phyloP scores from a whole-genome alignment of 2,329 filamentous ascomycete genomes.

The Davidsoniella virescens region DNA sequence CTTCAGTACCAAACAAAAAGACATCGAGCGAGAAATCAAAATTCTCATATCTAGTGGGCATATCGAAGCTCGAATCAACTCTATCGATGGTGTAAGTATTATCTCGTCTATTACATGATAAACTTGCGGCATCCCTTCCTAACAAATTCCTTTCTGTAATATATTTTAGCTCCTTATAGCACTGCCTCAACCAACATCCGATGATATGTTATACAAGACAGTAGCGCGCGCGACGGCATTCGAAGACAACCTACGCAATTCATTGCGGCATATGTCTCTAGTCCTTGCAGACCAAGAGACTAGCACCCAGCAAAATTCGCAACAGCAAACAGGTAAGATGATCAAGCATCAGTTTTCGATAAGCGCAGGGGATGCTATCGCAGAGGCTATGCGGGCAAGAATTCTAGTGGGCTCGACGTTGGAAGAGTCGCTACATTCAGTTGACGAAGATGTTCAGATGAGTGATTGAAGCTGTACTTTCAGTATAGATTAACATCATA shows the following conservation, averaged over 20 bases:
- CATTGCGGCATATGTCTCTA: slow-evolving; percentile 1
- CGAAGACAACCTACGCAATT: slow-evolving; percentile 1
- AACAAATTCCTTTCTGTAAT: not conserved
- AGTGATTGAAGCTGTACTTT: too few species aligned
- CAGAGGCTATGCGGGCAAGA: too few species aligned
- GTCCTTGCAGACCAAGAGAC: not conserved
- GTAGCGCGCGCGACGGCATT: not conserved
- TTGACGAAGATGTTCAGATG: too few species aligned
- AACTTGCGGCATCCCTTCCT: too few species aligned
- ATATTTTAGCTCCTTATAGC: slow-evolving; percentile 10
- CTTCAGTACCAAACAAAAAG: slow-evolving; percentile 48
- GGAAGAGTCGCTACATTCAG: too few species aligned
- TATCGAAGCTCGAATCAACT: slow-evolving; percentile 68
- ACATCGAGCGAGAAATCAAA: slow-evolving; percentile 60
- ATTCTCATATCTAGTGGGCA: slow-evolving; percentile 57
- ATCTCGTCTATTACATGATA: not conserved
- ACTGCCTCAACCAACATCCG: slow-evolving; percentile 3
- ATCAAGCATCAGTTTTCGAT: too few species aligned
- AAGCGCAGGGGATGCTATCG: too few species aligned
- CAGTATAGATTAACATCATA: too few species aligned
- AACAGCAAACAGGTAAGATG: too few species aligned
- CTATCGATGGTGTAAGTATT: slow-evolving; percentile 50
- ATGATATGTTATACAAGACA: slow-evolving; percentile 4
- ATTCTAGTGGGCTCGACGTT: too few species aligned
- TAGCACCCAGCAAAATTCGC: too few species aligned